Evolutionary conservation across 2,329 filamentous ascomycete species (phyloP), one percentile per base, ranked within the genome.

Genomic region (Pseudogymnoascus sp.): DNA sequence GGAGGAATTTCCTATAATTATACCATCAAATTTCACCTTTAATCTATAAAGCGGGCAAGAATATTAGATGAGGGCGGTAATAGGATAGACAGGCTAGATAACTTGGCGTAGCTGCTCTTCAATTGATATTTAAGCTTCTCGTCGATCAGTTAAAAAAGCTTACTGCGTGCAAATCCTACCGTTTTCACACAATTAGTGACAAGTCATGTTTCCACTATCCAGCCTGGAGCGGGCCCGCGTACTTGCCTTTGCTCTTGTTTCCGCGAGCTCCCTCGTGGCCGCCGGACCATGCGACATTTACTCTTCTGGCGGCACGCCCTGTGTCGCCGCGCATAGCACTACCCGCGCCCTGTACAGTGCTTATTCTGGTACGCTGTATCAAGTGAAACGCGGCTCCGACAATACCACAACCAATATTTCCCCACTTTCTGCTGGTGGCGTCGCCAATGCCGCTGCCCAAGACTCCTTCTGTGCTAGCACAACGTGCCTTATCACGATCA

Each of bases 261-360:
- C 70, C 62, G 68, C 71, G 2, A 65, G 69, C 60, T 72, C 75
- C 6, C 67, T 82, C 30, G 79, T 75, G 39, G 68, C 73, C 16
- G 81, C 82, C 38, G 83, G 76, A 11, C 83, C 84, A 7, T 87
- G 83, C 66, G 84, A 87, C 64, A 77, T 87, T 63, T 87, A 86
- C 72, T 68, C 77, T 1, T 75, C 77, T 0, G 83, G 81, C 0
- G 77, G 77, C 58, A 85, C 82, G 1, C 81, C 83, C n/a, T 87
- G 84, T 66, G 73, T 87, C 9, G 84, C 84, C 0, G 84, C 84
- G 0, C 84, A 87, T 68, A 81, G 81, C 69, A 86, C 83, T n/a
- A 87, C 84, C 61, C 80, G 84, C 3, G 82, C 83, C 14, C 70
- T 87, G 6, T 87, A 86, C 71, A 77, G 71, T 65, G 66, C 75